These are phyloP conservation scores for Carex pumila DNA, from an alignment of 176 grass and related monocot genomes.

Conservation along the genomic window DNA sequence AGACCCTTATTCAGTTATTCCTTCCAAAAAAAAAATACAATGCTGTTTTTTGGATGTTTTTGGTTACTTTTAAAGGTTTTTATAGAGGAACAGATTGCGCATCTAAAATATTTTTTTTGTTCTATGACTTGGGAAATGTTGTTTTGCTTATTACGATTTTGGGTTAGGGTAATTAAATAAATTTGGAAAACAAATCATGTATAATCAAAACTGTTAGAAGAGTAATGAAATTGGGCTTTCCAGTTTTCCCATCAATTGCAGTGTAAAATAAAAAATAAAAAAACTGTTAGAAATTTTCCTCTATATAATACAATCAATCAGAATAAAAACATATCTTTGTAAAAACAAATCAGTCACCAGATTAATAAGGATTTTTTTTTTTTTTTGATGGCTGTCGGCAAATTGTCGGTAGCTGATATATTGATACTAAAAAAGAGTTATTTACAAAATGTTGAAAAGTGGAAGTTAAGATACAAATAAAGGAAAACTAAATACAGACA, in stretches of 20 bases:
- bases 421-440: too few species aligned
- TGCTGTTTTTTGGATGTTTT: slow-evolving; percentile 9
- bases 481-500: too few species aligned
- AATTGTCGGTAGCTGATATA: too few species aligned
- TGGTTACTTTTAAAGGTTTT: not conserved
- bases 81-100: not conserved
- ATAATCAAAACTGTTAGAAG: not conserved
- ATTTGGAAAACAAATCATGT: not conserved
- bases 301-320: not conserved
- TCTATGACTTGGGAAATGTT: not conserved
- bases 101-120: not conserved
- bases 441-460: too few species aligned
- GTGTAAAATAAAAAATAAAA: not conserved
- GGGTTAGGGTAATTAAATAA: not conserved
- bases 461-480: too few species aligned
- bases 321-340: too few species aligned
- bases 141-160: not conserved
- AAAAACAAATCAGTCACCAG: too few species aligned
- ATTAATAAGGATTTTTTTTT: not conserved
- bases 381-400: too few species aligned
- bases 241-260: not conserved
- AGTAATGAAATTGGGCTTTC: not conserved
- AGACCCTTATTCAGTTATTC: too few species aligned
- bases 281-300: not conserved
- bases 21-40: not conserved